Evolutionary conservation across 805 yeast species (phyloP), one percentile per base, ranked within the genome.

Genomic region (Kluyveromyces aestuarii): DNA sequence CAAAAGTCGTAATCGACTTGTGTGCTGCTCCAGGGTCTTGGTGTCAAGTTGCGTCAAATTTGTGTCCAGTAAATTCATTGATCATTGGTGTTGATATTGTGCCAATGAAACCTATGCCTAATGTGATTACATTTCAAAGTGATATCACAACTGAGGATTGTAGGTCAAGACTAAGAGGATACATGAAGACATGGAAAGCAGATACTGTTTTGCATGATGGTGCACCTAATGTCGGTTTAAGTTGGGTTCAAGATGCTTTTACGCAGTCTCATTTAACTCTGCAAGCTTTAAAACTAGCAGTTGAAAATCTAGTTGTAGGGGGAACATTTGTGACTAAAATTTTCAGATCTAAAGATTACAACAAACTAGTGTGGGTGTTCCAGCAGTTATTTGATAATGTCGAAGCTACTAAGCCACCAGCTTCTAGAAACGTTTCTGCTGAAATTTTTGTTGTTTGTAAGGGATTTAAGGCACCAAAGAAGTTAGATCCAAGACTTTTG

Each of bases 21-120:
- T 93, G 99, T 82, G 98, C 98, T 47, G 99, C 99, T 10, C 98
- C 98, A 40, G 99, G 99, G 49, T 88, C 97, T 3, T 93, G 99
- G 99, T 93, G 99, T 77, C 99, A 93, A 72, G 98, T 93, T 41
- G 99, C 99, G 0, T 81, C 96, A 1, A 86, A 89, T 52, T 69
- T 88, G 47, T 89, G 98, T 70, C 98, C 99, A 1, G 74, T 89
- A 1, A 88, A 89, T 67, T 87, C 97, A 0, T 75, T 93, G 56
- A 93, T 93, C 61, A 88, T 93, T 48, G 99, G 99, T 68, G 99
- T 93, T n/a, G 99, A 93, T 77, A 84, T 93, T 60, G 98, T 90
- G 35, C 97, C 97, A 16, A 93, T 93, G 73, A 91, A 88, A 63
- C 84, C 96, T n/a, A 75, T 93, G 64, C 97, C 98, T 25, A 90